Conservation (phyloP, 306 rosid species). For the Corylus heterophylla region DNA sequence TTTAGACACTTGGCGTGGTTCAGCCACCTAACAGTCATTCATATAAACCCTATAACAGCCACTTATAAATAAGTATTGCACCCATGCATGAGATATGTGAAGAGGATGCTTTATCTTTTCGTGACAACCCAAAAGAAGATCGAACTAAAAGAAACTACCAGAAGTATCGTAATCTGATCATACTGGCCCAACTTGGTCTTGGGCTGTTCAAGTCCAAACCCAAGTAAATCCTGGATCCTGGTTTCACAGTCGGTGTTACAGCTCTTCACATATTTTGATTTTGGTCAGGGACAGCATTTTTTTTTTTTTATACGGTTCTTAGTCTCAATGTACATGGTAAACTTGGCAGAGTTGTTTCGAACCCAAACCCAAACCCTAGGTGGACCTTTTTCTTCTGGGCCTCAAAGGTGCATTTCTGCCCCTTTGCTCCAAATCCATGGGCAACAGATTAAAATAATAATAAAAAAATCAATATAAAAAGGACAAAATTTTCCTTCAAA, state of each 20-base stretch:
- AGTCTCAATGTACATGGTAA: background rate
- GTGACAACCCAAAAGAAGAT: background rate
- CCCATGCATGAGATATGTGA: background rate
- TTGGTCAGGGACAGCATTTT: no score
- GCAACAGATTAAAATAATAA: no score
- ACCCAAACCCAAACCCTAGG: background rate
- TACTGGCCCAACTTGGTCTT: background rate
- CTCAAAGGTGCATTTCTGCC: background rate
- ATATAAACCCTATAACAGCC: no score
- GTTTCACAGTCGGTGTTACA: no score
- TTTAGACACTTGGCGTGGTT: no score
- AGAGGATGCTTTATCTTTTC: background rate
- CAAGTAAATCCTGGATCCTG: no score
- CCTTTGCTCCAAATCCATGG: no score
- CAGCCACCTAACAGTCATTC: no score
- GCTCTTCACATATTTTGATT: no score
- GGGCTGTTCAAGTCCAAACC: background rate
- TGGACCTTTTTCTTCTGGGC: background rate
- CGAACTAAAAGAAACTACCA: background rate
- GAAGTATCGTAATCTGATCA: background rate
- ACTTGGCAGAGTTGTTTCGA: background rate
- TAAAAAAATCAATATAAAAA: no score
- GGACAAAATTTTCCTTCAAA: no score
- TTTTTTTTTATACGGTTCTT: background rate
- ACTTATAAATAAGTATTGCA: no score